A percentile compares a stretch with the other conserved stretches of the same genome.
Conservation (phyloP, 768 basidiomycete species). For the Rhizopogon sp. region DNA sequence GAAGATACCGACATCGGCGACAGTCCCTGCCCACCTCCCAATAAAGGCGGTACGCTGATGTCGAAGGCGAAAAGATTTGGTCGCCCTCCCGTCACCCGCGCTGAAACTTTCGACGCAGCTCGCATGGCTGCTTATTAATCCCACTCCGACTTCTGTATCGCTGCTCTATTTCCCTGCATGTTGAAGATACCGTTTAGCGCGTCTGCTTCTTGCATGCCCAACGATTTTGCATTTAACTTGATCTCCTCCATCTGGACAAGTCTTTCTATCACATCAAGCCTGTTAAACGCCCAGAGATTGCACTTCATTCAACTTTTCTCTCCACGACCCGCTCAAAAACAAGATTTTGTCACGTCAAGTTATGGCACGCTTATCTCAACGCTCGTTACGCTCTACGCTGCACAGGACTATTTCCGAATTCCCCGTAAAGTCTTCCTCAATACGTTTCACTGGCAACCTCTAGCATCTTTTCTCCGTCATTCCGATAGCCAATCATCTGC, state of each 20-base stretch:
- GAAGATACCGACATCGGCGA: constrained; percentile 78
- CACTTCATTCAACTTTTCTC: constrained; percentile 7
- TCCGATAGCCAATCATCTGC: constrained; percentile 16
- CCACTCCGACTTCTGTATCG: constrained; percentile 12
- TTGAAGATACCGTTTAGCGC: constrained; percentile 2
- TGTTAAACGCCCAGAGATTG: neutral
- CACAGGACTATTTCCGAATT: constrained; percentile 6
- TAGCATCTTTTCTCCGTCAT: constrained; percentile 15
- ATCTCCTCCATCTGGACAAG: neutral
- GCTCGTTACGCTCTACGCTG: constrained; percentile 11
- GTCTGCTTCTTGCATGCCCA: neutral
- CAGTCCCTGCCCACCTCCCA: constrained; percentile 83
- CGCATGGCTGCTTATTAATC: constrained; percentile 44
- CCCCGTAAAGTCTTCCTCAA: constrained; percentile 3
- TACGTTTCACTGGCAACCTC: constrained; percentile 11
- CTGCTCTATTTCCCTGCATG: neutral
- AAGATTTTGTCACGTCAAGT: constrained; percentile 8
- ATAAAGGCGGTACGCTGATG: constrained; percentile 37
- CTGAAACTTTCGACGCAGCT: constrained; percentile 66
- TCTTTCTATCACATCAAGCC: constrained; percentile 1
- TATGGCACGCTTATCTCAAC: constrained; percentile 11
- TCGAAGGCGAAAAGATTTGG: constrained; percentile 56
- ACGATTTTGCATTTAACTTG: constrained; percentile 5
- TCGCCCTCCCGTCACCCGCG: constrained; percentile 45
- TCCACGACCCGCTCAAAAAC: constrained; percentile 8